phyloP scores from a whole-genome alignment of 257 asterid species.

The Solanum pimpinellifolium region DNA sequence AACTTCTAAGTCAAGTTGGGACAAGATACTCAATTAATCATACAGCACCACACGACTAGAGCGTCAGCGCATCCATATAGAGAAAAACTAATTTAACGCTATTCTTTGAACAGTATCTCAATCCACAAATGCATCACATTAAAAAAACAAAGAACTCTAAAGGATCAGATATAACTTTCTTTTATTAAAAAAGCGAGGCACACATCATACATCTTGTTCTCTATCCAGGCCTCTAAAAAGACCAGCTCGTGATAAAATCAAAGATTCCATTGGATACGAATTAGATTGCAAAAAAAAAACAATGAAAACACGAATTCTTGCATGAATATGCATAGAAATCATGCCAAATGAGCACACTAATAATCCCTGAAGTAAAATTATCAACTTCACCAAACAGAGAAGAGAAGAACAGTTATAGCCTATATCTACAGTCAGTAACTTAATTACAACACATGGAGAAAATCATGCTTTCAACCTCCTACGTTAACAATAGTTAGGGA shows the following conservation, averaged over 20 bases:
- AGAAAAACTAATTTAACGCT: not conserved
- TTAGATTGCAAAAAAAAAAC: not conserved
- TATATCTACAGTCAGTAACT: not conserved
- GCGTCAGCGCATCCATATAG: not conserved
- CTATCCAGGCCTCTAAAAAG: not conserved
- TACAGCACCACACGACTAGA: not conserved
- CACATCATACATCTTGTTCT: not conserved
- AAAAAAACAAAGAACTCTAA: not conserved
- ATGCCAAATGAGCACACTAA: not conserved
- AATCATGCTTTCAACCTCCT: not conserved
- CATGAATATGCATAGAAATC: not conserved
- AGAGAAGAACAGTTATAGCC: not conserved
- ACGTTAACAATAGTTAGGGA: not conserved
- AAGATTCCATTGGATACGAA: not conserved
- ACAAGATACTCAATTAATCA: not conserved
- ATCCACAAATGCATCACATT: not conserved
- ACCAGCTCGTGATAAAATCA: not conserved
- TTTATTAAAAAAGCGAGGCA: not conserved
- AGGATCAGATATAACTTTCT: not conserved
- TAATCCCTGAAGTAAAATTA: not conserved
- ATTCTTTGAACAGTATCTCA: not conserved
- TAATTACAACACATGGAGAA: not conserved
- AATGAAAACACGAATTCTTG: not conserved
- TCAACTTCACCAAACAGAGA: not conserved
- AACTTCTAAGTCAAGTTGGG: not conserved